A percentile compares a stretch with the other conserved stretches of the same genome.
Conservation (phyloP, 2,329 filamentous ascomycete genomes). For the Neonectria hederae region DNA sequence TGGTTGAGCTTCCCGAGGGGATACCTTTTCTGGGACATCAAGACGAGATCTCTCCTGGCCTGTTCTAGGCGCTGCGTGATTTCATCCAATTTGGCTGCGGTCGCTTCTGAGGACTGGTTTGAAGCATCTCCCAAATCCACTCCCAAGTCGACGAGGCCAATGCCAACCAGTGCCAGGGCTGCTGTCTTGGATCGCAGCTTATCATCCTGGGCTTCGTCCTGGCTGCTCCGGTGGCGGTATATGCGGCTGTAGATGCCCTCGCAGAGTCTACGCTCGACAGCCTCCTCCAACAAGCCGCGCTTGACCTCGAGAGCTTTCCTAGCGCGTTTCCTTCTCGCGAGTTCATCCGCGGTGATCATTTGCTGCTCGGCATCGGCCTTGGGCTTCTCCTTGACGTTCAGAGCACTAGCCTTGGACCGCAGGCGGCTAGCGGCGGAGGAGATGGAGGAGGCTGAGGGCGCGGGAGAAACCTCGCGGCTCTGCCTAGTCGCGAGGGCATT, state of each 20-base stretch:
- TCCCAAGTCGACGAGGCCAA: constrained; percentile 85
- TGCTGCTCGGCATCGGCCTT: constrained; percentile 70
- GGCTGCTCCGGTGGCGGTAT: constrained; percentile 88
- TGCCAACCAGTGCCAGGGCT: constrained; percentile 88
- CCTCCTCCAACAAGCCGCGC: constrained; percentile 82
- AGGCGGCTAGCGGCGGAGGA: constrained; percentile 66
- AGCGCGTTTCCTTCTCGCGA: constrained; percentile 80
- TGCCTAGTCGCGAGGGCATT: constrained; percentile 79
- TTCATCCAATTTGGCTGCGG: constrained; percentile 69
- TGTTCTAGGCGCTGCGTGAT: constrained; percentile 77
- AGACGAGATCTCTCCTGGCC: constrained; percentile 74
- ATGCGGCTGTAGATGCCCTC: constrained; percentile 88
- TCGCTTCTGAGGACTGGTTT: constrained; percentile 65
- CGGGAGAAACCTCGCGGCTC: constrained; percentile 71
- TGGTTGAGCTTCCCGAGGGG: constrained; percentile 91
- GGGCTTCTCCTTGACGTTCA: constrained; percentile 62
- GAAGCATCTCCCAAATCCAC: constrained; percentile 72
- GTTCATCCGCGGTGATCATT: constrained; percentile 90
- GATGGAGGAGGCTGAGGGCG: constrained; percentile 63
- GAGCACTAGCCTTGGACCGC: constrained; percentile 64
- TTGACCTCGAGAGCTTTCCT: constrained; percentile 83
- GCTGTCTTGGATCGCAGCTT: constrained; percentile 95
- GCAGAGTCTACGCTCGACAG: constrained; percentile 86
- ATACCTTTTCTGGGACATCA: constrained; percentile 88
- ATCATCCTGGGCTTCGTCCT: constrained; percentile 94